phyloP scores from a whole-genome alignment of 768 basidiomycete species.

The Asterophora parasitica region DNA sequence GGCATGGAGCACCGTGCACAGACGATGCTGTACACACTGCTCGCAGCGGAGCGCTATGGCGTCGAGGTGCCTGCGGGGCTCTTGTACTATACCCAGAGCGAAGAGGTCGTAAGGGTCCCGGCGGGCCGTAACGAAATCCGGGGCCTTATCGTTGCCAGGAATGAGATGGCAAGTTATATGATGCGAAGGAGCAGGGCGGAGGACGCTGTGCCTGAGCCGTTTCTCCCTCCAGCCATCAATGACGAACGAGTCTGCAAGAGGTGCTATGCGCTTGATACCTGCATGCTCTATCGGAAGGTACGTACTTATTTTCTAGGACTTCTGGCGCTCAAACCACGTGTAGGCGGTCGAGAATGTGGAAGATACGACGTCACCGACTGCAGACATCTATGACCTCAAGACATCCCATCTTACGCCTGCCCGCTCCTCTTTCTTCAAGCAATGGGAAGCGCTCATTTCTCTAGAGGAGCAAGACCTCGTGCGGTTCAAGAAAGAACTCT shows the following conservation, averaged over 20 bases:
- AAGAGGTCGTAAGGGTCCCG: slow-evolving; percentile 81
- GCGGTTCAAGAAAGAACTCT: slow-evolving; percentile 85
- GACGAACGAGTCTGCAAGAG: slow-evolving; percentile 70
- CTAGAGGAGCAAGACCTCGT: slow-evolving; percentile 83
- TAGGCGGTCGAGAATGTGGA: slow-evolving; percentile 68
- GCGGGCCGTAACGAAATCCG: slow-evolving; percentile 78
- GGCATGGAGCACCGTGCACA: slow-evolving; percentile 96
- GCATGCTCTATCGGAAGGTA: slow-evolving; percentile 93
- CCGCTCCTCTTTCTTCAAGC: slow-evolving; percentile 77
- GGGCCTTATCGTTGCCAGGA: slow-evolving; percentile 75
- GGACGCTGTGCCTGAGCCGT: slow-evolving; percentile 36
- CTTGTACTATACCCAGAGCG: slow-evolving; percentile 91
- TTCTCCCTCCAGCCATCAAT: slow-evolving; percentile 87
- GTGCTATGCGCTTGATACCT: slow-evolving; percentile 81
- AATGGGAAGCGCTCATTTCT: slow-evolving; percentile 85
- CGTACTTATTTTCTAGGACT: background rate
- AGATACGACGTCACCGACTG: slow-evolving; percentile 49
- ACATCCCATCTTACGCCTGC: slow-evolving; percentile 70
- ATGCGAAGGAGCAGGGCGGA: slow-evolving; percentile 38
- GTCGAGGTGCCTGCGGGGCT: slow-evolving; percentile 76
- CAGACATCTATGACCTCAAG: slow-evolving; percentile 68
- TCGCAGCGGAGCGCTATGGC: slow-evolving; percentile 89
- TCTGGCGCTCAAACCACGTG: background rate
- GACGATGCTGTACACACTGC: slow-evolving; percentile 93
- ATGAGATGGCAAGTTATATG: slow-evolving; percentile 80